Conservation (phyloP, 176 grass and related monocot species). For the Coix lacrymajobi region DNA sequence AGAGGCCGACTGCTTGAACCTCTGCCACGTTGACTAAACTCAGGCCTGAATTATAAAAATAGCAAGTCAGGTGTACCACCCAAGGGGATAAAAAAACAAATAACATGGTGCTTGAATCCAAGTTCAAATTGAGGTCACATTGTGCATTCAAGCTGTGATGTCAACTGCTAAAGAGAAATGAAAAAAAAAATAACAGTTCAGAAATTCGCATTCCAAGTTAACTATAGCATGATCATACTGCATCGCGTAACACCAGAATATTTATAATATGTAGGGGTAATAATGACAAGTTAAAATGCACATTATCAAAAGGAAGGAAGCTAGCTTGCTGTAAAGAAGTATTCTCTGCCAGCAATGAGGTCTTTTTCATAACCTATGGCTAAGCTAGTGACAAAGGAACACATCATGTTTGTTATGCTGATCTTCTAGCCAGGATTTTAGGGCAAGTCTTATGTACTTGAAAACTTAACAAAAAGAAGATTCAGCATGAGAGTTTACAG, state of each 20-base stretch:
- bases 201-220: background rate
- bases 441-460: background rate
- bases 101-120: background rate
- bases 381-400: background rate
- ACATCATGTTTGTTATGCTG: background rate
- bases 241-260: background rate
- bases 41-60: slow-evolving; percentile 44
- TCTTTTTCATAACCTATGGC: background rate
- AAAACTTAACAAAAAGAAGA: background rate
- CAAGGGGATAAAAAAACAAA: background rate
- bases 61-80: background rate
- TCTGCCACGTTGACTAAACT: slow-evolving; percentile 30
- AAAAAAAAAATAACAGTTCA: background rate
- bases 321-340: background rate
- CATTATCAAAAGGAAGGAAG: background rate
- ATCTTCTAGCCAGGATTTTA: background rate
- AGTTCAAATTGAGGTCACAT: background rate
- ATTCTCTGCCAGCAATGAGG: background rate
- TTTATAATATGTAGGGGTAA: background rate
- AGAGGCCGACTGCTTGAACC: slow-evolving; percentile 39
- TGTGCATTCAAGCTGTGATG: background rate
- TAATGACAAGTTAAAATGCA: slow-evolving; percentile 6
- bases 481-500: background rate
- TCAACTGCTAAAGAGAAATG: background rate
- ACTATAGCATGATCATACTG: background rate